Evolutionary conservation across 2,329 filamentous ascomycete species (phyloP).

Genomic region (Didymellaceae sp.): DNA sequence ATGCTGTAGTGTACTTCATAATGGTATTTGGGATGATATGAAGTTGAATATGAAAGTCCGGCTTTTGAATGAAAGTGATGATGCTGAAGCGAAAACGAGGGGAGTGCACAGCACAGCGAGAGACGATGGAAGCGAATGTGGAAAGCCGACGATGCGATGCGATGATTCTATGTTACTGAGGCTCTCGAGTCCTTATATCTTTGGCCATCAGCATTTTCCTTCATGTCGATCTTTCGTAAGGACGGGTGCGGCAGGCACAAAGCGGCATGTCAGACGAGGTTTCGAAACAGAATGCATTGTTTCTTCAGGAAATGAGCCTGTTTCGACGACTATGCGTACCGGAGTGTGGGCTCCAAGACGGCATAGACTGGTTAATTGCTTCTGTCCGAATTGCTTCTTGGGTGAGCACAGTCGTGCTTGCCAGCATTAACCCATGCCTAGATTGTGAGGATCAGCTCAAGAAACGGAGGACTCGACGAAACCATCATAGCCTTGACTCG

Average conservation of each 20-base stretch:
- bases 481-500: background rate
- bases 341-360: background rate
- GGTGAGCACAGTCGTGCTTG: background rate
- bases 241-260: conserved; percentile 1
- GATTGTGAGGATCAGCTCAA: conserved; percentile 3
- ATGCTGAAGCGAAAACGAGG: conserved; percentile 16
- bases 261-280: conserved; percentile 6
- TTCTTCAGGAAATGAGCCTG: conserved; percentile 14
- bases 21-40: conserved; percentile 2
- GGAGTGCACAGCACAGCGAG: conserved; percentile 30
- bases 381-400: conserved; percentile 1
- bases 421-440: background rate
- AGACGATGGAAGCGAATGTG: conserved; percentile 18
- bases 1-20: conserved; percentile 36
- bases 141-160: conserved; percentile 11
- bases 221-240: background rate
- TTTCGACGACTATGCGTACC: background rate
- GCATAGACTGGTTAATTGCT: conserved; percentile 1
- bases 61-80: conserved; percentile 3
- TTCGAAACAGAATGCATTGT: conserved; percentile 19
- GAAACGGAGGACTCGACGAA: background rate
- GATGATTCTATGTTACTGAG: background rate
- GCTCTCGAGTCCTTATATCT: conserved; percentile 1
- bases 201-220: background rate
- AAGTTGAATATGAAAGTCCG: conserved; percentile 5